Conservation (phyloP, 2,329 filamentous ascomycete species). For the Cryphonectria carpinicola region DNA sequence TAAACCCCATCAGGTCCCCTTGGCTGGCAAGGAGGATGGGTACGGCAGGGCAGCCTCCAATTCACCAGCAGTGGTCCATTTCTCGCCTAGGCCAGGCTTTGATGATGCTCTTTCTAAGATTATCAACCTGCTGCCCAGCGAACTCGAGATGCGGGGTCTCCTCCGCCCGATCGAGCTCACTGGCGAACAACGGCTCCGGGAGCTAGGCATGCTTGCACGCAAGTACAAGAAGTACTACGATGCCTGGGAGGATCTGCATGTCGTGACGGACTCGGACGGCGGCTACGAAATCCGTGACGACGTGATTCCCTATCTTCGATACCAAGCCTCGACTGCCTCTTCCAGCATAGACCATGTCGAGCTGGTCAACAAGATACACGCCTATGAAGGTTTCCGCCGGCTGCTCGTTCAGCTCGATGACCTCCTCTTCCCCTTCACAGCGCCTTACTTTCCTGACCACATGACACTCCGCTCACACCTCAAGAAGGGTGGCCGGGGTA, state of each 20-base stretch:
- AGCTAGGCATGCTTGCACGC: constrained; percentile 44
- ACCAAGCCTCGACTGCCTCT: constrained; percentile 30
- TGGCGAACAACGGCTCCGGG: constrained; percentile 44
- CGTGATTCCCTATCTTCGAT: constrained; percentile 43
- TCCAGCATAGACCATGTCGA: constrained; percentile 28
- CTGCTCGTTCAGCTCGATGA: constrained; percentile 44
- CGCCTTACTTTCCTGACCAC: constrained; percentile 48
- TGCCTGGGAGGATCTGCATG: constrained; percentile 44
- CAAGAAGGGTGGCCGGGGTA: constrained; percentile 45
- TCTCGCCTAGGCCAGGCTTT: constrained; percentile 26
- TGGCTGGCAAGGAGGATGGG: constrained; percentile 1
- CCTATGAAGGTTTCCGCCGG: constrained; percentile 47
- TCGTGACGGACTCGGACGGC: constrained; percentile 38
- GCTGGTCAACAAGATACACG: constrained; percentile 40
- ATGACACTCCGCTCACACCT: constrained; percentile 48
- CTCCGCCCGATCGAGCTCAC: constrained; percentile 43
- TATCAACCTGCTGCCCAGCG: constrained; percentile 38
- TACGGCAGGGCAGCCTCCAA: background rate
- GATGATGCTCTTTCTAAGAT: constrained; percentile 34
- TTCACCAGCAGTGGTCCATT: background rate
- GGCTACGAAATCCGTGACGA: constrained; percentile 45
- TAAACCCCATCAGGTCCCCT: background rate
- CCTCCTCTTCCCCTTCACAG: constrained; percentile 45
- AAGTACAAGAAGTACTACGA: constrained; percentile 44
- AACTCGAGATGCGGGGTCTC: constrained; percentile 41